A percentile compares a stretch with the other conserved stretches of the same genome.
phyloP scores from a whole-genome alignment of 1,139 yeast species.

The Yamadazyma triangularis region DNA sequence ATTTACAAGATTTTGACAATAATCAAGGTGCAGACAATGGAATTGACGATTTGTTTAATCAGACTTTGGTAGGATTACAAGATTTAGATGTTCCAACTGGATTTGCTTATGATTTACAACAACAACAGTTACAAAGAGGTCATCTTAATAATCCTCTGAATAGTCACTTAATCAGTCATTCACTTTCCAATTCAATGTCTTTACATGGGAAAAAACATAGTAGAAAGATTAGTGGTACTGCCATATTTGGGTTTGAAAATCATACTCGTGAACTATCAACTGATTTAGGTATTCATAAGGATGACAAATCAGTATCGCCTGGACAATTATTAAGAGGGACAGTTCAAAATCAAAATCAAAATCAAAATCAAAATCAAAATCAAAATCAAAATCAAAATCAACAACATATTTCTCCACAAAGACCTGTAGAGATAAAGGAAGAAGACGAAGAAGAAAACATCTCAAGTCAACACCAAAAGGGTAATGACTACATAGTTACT shows the following conservation, averaged over 20 bases:
- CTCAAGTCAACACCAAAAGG: conserved; percentile 5
- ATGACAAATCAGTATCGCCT: conserved; percentile 31
- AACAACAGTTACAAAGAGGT: conserved; percentile 1
- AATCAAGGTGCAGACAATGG: no score
- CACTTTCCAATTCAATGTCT: conserved; percentile 11
- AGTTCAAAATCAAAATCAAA: no score
- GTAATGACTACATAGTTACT: conserved; percentile 37
- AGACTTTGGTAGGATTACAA: conserved; percentile 41
- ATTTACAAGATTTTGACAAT: conserved; percentile 22
- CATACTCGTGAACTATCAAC: conserved; percentile 51
- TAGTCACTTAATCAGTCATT: conserved; percentile 6
- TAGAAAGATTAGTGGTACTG: conserved; percentile 53
- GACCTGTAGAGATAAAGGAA: conserved; percentile 27
- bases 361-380: conserved; percentile 2
- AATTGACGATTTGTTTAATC: conserved; percentile 39
- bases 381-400: conserved; percentile 2
- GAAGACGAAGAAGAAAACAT: conserved; percentile 13
- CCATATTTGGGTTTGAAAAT: conserved; percentile 56
- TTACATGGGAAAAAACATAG: conserved; percentile 20
- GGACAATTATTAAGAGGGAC: conserved; percentile 25
- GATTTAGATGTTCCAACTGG: conserved; percentile 53
- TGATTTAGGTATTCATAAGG: conserved; percentile 26
- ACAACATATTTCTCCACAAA: conserved; percentile 7
- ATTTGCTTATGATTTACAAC: conserved; percentile 14
- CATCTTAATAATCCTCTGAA: no score